Evolutionary conservation across 192 early-diverging fungal species (phyloP).

Genomic region (Coemansia sp.): DNA sequence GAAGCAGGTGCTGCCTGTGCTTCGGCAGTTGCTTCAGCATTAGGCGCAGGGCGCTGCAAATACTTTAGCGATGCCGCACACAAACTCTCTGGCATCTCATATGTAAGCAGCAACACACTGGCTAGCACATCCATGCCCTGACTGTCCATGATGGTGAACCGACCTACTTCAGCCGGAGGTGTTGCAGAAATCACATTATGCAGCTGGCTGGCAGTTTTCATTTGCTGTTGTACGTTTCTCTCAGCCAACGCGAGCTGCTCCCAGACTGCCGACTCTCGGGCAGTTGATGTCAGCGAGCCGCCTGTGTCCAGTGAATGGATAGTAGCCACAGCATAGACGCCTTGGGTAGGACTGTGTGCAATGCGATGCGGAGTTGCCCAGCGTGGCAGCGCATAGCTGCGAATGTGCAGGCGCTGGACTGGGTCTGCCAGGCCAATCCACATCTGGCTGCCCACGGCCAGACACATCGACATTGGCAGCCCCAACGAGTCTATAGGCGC

Average conservation of each 20-base stretch:
- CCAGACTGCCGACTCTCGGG: slow-evolving; percentile 6
- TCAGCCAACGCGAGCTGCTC: slow-evolving; percentile 12
- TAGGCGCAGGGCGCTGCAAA: slow-evolving; percentile 6
- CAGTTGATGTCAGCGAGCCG: not conserved
- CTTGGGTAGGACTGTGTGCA: slow-evolving; percentile 55
- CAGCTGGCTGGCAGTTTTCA: not conserved
- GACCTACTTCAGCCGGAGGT: slow-evolving; percentile 39
- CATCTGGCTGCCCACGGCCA: slow-evolving; percentile 62
- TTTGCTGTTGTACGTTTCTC: slow-evolving; percentile 12
- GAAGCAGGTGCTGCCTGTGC: not conserved
- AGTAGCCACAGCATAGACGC: slow-evolving; percentile 68
- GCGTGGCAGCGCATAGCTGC: slow-evolving; percentile 59
- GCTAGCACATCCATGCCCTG: slow-evolving; percentile 62
- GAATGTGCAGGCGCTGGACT: slow-evolving; percentile 83
- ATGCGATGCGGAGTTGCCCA: slow-evolving; percentile 72
- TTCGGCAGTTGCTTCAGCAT: not conserved
- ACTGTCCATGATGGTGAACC: slow-evolving; percentile 69
- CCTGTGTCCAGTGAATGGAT: slow-evolving; percentile 31
- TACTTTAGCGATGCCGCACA: slow-evolving; percentile 27
- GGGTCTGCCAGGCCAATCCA: slow-evolving; percentile 76
- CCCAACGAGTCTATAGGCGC: slow-evolving; percentile 58
- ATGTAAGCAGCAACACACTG: slow-evolving; percentile 21
- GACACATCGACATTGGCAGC: slow-evolving; percentile 60
- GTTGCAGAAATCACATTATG: slow-evolving; percentile 1
- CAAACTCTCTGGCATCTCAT: slow-evolving; percentile 41